Conservation (phyloP, 2,329 filamentous ascomycete species). For the Arthroderma sp. region DNA sequence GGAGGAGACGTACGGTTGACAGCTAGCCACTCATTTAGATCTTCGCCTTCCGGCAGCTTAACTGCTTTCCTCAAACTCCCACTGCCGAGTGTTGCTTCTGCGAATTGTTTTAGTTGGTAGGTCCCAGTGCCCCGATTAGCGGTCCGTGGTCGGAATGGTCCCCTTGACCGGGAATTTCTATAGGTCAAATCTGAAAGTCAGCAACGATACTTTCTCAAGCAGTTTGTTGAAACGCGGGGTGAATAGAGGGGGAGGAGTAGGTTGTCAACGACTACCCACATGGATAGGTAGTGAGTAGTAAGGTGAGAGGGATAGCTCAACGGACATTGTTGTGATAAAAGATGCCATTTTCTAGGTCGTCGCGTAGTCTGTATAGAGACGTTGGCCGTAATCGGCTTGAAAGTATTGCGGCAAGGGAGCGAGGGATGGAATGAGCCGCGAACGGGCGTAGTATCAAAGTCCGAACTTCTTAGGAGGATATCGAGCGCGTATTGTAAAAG, state of each 20-base stretch:
- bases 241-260: too few species aligned
- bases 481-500: too few species aligned
- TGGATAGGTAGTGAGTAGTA: not conserved
- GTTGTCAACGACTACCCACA: too few species aligned
- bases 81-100: conserved; percentile 88
- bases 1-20: conserved; percentile 62
- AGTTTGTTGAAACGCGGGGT: too few species aligned
- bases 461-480: too few species aligned
- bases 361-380: not conserved
- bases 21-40: conserved; percentile 94
- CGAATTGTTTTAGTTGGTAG: conserved; percentile 94
- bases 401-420: too few species aligned
- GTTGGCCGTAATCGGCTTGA: too few species aligned
- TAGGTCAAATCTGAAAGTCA: not conserved
- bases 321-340: conserved; percentile 3
- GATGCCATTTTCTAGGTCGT: not conserved
- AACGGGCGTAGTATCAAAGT: too few species aligned
- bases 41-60: conserved; percentile 91
- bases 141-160: conserved; percentile 80
- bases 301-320: not conserved
- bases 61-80: conserved; percentile 93
- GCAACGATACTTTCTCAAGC: not conserved
- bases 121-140: conserved; percentile 73
- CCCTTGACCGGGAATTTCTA: conserved; percentile 76
- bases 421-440: too few species aligned